A percentile compares a stretch with the other conserved stretches of the same genome.
phyloP scores from a whole-genome alignment of 345 rosid species.

The Eutrema yunnanense region DNA sequence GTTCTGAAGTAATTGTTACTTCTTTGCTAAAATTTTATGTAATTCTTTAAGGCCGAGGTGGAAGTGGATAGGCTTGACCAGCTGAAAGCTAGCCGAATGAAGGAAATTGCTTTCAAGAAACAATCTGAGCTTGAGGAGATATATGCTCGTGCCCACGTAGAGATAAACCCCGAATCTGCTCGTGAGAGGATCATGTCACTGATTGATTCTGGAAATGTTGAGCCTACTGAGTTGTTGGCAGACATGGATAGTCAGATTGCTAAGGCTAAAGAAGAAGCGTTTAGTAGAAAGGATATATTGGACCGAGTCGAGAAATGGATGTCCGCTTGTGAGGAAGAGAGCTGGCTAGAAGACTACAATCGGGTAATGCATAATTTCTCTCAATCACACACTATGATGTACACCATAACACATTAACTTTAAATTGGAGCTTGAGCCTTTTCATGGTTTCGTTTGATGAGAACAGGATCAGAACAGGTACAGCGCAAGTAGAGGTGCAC shows the following conservation, averaged over 20 bases:
- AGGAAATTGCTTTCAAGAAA: constrained; percentile 92
- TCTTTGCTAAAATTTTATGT: constrained; percentile 1
- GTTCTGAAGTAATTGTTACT: constrained; percentile 14
- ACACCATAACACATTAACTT: background rate
- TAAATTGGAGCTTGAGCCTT: background rate
- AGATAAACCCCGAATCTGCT: constrained; percentile 74
- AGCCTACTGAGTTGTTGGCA: constrained; percentile 85
- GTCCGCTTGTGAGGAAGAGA: constrained; percentile 99
- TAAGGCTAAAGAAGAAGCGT: constrained; percentile 83
- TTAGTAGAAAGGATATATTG: constrained; percentile 90
- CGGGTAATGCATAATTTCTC: constrained; percentile 43
- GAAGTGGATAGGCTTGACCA: constrained; percentile 97
- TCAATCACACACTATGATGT: background rate
- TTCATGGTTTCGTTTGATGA: constrained; percentile 4
- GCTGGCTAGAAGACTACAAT: constrained; percentile 97
- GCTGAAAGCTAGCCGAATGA: constrained; percentile 92
- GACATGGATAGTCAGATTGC: constrained; percentile 92
- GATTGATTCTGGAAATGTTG: constrained; percentile 85
- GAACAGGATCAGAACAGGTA: constrained; percentile 97
- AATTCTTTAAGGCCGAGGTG: constrained; percentile 61
- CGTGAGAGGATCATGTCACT: constrained; percentile 78
- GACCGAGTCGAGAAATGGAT: constrained; percentile 99
- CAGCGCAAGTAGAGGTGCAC: constrained; percentile 95
- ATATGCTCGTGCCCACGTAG: constrained; percentile 68
- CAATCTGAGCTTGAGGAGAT: constrained; percentile 97